Percentiles rank a stretch among this genome's conserved stretches.
Evolutionary conservation across 345 rosid genomes (phyloP).

Genomic region (Gossypium anomalum): DNA sequence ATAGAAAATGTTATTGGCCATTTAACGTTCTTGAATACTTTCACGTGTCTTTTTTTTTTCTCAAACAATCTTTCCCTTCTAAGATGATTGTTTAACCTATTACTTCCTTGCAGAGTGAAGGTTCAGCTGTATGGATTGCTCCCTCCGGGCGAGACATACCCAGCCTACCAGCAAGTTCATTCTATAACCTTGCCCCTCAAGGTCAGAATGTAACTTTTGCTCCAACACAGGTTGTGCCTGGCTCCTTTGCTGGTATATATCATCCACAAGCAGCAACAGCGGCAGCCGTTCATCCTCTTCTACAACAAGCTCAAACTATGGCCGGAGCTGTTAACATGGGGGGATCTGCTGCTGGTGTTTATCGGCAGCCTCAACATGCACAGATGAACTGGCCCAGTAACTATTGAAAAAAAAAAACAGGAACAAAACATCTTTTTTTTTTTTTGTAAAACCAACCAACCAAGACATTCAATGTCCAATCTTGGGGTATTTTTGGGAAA

Average conservation of each 20-base stretch:
- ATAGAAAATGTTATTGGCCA: neutral
- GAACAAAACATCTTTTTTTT: constrained; percentile 3
- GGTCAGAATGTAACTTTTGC: constrained; percentile 83
- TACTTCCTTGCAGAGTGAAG: constrained; percentile 65
- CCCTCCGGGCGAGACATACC: constrained; percentile 72
- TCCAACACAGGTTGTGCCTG: constrained; percentile 73
- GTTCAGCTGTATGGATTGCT: constrained; percentile 78
- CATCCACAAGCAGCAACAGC: constrained; percentile 79
- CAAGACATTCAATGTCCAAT: constrained; percentile 32
- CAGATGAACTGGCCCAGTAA: constrained; percentile 88
- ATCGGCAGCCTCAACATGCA: constrained; percentile 91
- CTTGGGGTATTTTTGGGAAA: constrained; percentile 35
- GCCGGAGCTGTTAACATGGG: constrained; percentile 71
- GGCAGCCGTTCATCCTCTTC: constrained; percentile 62
- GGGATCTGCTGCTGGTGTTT: constrained; percentile 66
- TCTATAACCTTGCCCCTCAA: constrained; percentile 77
- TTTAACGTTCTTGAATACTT: neutral
- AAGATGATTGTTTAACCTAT: constrained; percentile 17
- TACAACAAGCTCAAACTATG: constrained; percentile 72
- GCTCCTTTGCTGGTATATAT: constrained; percentile 59
- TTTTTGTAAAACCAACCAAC: constrained; percentile 31
- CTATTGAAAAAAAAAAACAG: constrained; percentile 43
- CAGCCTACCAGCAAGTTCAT: constrained; percentile 63
- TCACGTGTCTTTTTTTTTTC: neutral
- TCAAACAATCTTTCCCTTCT: neutral